Base-by-base conservation (phyloP, 257 asterid species). In the Datura wrightii region DNA sequence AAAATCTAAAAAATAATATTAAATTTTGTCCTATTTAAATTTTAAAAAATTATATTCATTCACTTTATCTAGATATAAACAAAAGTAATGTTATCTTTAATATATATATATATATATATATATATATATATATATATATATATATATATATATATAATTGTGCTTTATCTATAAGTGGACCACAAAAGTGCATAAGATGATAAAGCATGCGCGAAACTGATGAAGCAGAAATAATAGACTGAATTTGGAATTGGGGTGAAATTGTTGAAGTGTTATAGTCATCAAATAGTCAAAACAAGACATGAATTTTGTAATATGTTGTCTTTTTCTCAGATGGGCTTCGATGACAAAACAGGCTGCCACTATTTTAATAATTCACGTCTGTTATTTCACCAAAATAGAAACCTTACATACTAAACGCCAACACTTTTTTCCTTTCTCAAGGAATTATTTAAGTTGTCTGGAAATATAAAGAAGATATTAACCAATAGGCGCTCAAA, bases 341-440 rank as follows among this genome's bases (percentile, higher is more conserved):
- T 52, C 63, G 0, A 76, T 16, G 63, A 50, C 62, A 76, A 76
- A 52, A 50, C 6, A 8, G 31, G 63, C 63, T 7, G 44, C 62
- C 31, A 16, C 10, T 69, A 52, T 50, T 1, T 13, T 6, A 78
- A 53, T 14, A 78, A 24, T 52, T 52, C 63, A 15, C 63, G 46
- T 78, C 31, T 50, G 15, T 78, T 52, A 1, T 78, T 50, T 78
- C 63, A 78, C 82, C 44, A 78, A 78, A 52, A 52, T 78, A 78
- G 46, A 15, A 5, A 31, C 62, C 15, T 3, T 69, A 39, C 10
- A 37, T 69, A 39, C 52, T 16, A 39, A 69, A 41, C 52, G n/a
- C 78, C 78, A 69, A 39, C 3, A 3, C 1, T n/a, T 54, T 65
- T 67, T 67, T 6, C 50, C 52, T 16, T 69, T 69, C 39, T 7